Conservation (phyloP, 2,329 filamentous ascomycete species). For the Lachnellula hyalina region DNA sequence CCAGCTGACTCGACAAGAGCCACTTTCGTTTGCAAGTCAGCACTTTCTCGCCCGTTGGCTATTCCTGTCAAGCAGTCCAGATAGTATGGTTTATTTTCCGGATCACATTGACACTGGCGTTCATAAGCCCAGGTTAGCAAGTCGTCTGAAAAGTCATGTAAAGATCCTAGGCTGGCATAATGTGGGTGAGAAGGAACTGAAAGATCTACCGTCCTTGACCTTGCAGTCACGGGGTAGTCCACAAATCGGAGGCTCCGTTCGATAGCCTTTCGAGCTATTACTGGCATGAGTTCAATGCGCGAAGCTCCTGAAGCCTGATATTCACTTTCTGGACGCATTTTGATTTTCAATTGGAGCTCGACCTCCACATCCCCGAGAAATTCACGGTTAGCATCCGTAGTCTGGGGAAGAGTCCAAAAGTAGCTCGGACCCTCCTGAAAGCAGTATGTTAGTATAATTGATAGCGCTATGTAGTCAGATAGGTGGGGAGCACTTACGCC, state of each 20-base stretch:
- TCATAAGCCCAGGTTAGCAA: slow-evolving; percentile 59
- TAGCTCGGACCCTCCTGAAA: slow-evolving; percentile 23
- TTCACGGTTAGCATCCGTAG: slow-evolving; percentile 22
- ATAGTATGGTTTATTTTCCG: slow-evolving; percentile 51
- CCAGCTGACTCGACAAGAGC: slow-evolving; percentile 53
- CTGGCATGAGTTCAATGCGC: slow-evolving; percentile 1
- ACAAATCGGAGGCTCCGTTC: slow-evolving; percentile 25
- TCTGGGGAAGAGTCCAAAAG: slow-evolving; percentile 30
- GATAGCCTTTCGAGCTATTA: slow-evolving; percentile 22
- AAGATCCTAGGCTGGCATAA: slow-evolving; percentile 58
- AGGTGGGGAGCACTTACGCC: slow-evolving; percentile 33
- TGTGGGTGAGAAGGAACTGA: slow-evolving; percentile 36
- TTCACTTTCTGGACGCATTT: slow-evolving; percentile 13
- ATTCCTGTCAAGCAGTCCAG: slow-evolving; percentile 60
- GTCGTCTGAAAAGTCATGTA: slow-evolving; percentile 56
- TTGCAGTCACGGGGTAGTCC: slow-evolving; percentile 22
- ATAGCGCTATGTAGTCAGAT: background rate
- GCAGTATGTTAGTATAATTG: slow-evolving; percentile 24
- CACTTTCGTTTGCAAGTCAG: slow-evolving; percentile 52
- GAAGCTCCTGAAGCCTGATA: slow-evolving; percentile 2
- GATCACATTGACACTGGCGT: slow-evolving; percentile 52
- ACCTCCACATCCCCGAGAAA: slow-evolving; percentile 55
- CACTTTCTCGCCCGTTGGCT: slow-evolving; percentile 44
- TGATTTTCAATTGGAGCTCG: slow-evolving; percentile 40
- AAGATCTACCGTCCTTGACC: slow-evolving; percentile 26